Conservation (phyloP, 768 basidiomycete genomes). For the Russula lepida region DNA sequence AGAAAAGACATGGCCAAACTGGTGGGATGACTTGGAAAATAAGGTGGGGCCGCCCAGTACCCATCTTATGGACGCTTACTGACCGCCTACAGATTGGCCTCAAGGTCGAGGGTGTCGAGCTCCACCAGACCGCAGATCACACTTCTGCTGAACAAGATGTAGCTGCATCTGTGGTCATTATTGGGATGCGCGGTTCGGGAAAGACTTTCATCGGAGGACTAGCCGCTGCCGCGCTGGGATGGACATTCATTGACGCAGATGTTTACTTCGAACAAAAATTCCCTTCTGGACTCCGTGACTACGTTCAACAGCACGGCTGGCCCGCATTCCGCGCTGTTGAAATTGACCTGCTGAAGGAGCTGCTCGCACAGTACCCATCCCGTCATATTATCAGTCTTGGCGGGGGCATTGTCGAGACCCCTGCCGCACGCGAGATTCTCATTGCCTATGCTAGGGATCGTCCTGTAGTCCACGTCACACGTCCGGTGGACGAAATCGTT, state of each 20-base stretch:
- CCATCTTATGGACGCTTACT: neutral
- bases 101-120: slow-evolving; percentile 76
- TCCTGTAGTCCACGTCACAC: slow-evolving; percentile 76
- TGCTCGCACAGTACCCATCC: slow-evolving; percentile 47
- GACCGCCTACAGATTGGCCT: slow-evolving; percentile 65
- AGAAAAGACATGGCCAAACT: slow-evolving; percentile 99
- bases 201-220: slow-evolving; percentile 83
- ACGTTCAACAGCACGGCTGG: slow-evolving; percentile 82
- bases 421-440: slow-evolving; percentile 63
- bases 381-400: slow-evolving; percentile 83
- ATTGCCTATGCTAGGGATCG: slow-evolving; percentile 55
- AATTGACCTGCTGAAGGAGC: slow-evolving; percentile 53
- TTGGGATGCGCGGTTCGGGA: slow-evolving; percentile 96
- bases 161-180: slow-evolving; percentile 60
- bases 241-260: slow-evolving; percentile 82
- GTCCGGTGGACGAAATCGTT: slow-evolving; percentile 75
- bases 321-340: slow-evolving; percentile 81
- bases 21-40: slow-evolving; percentile 98
- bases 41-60: slow-evolving; percentile 47
- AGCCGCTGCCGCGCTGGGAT: slow-evolving; percentile 63
- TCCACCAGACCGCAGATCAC: slow-evolving; percentile 36
- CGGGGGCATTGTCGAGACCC: slow-evolving; percentile 89
- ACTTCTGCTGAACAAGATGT: slow-evolving; percentile 35
- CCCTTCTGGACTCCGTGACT: slow-evolving; percentile 56
- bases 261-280: slow-evolving; percentile 59